These are phyloP conservation scores for Magnolia kwangsiensis DNA, from an alignment of 164 flowering plant genomes.

Conservation along the genomic window DNA sequence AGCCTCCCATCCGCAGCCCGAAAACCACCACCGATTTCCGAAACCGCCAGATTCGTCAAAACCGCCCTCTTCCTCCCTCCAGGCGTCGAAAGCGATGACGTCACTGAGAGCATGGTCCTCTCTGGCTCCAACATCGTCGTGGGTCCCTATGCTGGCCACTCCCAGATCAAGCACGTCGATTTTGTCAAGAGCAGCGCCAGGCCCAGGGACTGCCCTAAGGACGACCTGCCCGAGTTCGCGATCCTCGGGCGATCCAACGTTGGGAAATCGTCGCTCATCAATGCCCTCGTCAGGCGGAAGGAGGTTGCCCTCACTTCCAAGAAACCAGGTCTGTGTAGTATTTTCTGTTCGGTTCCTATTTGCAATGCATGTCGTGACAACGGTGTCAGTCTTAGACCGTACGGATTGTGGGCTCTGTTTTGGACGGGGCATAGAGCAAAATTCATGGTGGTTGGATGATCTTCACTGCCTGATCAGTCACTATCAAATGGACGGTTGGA, in stretches of 20 bases:
- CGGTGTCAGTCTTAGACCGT: neutral
- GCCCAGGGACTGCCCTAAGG: slow-evolving; percentile 75
- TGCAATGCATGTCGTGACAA: neutral
- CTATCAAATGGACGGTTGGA: too few relatives aligned
- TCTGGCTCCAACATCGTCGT: slow-evolving; percentile 88
- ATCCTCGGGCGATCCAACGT: slow-evolving; percentile 91
- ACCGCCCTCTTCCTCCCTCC: slow-evolving; percentile 68
- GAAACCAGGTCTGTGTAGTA: slow-evolving; percentile 59
- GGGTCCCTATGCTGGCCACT: slow-evolving; percentile 89
- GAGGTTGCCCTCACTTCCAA: slow-evolving; percentile 96
- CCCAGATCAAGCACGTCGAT: slow-evolving; percentile 77
- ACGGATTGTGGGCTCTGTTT: neutral
- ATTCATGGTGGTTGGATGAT: neutral
- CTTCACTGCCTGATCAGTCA: neutral
- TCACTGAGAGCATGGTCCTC: slow-evolving; percentile 71
- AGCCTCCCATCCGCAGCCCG: slow-evolving; percentile 25
- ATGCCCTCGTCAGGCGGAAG: slow-evolving; percentile 67
- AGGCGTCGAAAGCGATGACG: slow-evolving; percentile 66
- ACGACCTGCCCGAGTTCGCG: slow-evolving; percentile 80
- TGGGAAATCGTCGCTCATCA: slow-evolving; percentile 90
- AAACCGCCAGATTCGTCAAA: slow-evolving; percentile 31
- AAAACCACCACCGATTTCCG: slow-evolving; percentile 24
- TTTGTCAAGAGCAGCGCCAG: slow-evolving; percentile 77
- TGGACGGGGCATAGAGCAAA: neutral
- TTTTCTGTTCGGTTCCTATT: neutral